Base-by-base conservation (phyloP, 192 early-diverging fungal genomes). In the Rhizophagus clarus region DNA sequence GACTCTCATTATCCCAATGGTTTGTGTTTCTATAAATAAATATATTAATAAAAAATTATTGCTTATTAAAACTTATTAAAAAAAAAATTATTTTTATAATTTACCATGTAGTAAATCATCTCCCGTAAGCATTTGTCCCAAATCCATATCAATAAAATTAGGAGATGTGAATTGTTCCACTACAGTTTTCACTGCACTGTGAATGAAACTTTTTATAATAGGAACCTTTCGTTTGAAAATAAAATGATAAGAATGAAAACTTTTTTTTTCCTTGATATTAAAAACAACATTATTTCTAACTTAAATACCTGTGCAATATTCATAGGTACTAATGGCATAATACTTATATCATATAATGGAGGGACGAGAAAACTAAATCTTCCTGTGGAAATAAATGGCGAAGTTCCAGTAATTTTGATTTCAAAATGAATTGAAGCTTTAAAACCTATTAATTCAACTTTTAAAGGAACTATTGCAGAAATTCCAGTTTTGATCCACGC, bases 401-500 rank as follows among this genome's bases (percentile, higher is more conserved):
- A n/a, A 47, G 76, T 8, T 2, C 76, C 76, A 29, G 63, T 63
- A 26, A 49, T 14, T 42, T 67, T 34, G 29, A 68, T 77, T 31
- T 77, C 76, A 37, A 77, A 77, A 47, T 56, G 61, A 67, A 77
- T 29, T 14, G 40, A 61, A 22, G 62, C 76, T 15, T 12, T 26
- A 47, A 77, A 61, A 0, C 62, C 76, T 15, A 67, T 24, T 17
- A 77, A 12, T 22, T 77, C 76, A 3, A 77, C 76, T 67, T 67
- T 77, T 17, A 67, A 56, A n/a, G 75, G 75, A 12, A 76, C 63
- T n/a, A 62, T 40, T 17, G 64, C 64, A 37, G 49, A 61, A 51
- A 77, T 45, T 45, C 76, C 76, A 1, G 76, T 67, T 77, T 77
- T 77, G 3, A 77, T 77, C 76, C 56, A 77, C 28, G 45, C 64